Evolutionary conservation across 257 asterid species (phyloP).

Genomic region (Solanum dulcamara): DNA sequence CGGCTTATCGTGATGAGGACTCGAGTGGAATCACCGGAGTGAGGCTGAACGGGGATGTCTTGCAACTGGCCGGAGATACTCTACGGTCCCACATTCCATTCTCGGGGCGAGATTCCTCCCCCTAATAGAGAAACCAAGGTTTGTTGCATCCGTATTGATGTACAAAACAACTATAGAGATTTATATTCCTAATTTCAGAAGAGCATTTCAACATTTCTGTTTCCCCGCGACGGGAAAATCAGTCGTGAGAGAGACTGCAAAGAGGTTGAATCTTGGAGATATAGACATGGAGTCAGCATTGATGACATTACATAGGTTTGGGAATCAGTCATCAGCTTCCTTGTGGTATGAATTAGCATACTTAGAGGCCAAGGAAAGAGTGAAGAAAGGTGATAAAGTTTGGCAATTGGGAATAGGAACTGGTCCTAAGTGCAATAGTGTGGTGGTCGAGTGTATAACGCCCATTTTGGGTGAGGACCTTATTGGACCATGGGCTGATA

Average conservation of each 20-base stretch:
- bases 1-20: slow-evolving; percentile 73
- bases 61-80: slow-evolving; percentile 69
- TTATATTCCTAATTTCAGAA: slow-evolving; percentile 60
- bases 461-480: slow-evolving; percentile 38
- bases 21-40: slow-evolving; percentile 65
- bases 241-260: slow-evolving; percentile 46
- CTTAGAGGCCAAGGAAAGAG: slow-evolving; percentile 58
- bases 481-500: slow-evolving; percentile 60
- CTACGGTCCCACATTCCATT: slow-evolving; percentile 40
- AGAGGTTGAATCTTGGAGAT: slow-evolving; percentile 18
- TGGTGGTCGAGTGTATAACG: slow-evolving; percentile 52
- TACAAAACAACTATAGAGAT: slow-evolving; percentile 37
- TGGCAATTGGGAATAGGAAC: slow-evolving; percentile 78
- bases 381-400: slow-evolving; percentile 53
- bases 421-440: slow-evolving; percentile 62
- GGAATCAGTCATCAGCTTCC: slow-evolving; percentile 48
- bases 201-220: slow-evolving; percentile 68
- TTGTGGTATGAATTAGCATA: slow-evolving; percentile 65
- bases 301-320: slow-evolving; percentile 62
- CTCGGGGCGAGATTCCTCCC: slow-evolving; percentile 56
- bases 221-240: slow-evolving; percentile 64
- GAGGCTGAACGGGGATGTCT: slow-evolving; percentile 36
- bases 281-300: slow-evolving; percentile 26
- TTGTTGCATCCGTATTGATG: slow-evolving; percentile 18
- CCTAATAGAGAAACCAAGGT: slow-evolving; percentile 28